A percentile compares a stretch with the other conserved stretches of the same genome.
phyloP scores from a whole-genome alignment of 2,329 filamentous ascomycete species.

The Colletotrichum cordylinicola region DNA sequence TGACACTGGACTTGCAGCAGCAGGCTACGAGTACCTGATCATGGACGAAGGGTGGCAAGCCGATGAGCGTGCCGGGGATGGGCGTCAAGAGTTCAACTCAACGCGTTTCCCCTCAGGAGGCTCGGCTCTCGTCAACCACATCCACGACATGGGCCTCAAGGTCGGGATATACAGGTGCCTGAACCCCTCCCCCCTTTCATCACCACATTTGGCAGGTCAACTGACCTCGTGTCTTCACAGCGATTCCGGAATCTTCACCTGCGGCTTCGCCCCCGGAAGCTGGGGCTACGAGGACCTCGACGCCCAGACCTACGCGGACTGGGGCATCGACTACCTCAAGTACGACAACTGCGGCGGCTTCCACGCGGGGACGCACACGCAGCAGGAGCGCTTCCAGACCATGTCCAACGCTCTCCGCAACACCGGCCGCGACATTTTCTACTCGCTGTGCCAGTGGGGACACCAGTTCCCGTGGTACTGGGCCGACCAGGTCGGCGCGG shows the following conservation, averaged over 20 bases:
- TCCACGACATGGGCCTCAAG: conserved; percentile 53
- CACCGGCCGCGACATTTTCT: conserved; percentile 36
- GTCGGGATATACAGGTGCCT: conserved; percentile 56
- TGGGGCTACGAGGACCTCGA: conserved; percentile 52
- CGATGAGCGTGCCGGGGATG: neutral
- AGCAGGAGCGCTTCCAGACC: conserved; percentile 46
- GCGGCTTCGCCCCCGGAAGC: conserved; percentile 38
- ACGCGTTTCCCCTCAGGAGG: conserved; percentile 33
- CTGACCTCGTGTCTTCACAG: neutral
- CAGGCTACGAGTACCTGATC: conserved; percentile 10
- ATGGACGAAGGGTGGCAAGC: conserved; percentile 13
- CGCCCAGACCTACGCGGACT: conserved; percentile 55
- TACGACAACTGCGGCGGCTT: conserved; percentile 59
- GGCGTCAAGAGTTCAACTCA: neutral
- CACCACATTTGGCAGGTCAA: no score
- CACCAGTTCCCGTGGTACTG: conserved; percentile 27
- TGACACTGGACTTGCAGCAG: neutral
- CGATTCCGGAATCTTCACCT: conserved; percentile 47
- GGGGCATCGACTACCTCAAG: conserved; percentile 59
- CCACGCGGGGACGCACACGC: conserved; percentile 50
- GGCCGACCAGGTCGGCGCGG: conserved; percentile 27
- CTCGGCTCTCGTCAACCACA: conserved; percentile 46
- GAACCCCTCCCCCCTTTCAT: neutral
- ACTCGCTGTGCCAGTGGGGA: conserved; percentile 40
- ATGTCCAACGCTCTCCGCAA: conserved; percentile 36